Conservation (phyloP, 192 early-diverging fungal species). For the Spinellus fusiger region DNA sequence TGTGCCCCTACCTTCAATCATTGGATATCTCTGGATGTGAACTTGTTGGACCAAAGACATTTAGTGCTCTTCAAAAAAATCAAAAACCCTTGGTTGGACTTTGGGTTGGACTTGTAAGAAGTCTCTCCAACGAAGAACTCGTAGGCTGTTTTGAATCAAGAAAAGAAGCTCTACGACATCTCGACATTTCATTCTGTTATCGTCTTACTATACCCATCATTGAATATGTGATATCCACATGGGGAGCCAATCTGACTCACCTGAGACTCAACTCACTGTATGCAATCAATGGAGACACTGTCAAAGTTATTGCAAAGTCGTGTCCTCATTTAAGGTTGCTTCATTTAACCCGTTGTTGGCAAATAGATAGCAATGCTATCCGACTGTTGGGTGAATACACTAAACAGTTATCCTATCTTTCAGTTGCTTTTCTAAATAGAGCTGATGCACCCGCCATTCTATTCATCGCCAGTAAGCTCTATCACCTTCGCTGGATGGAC, state of each 20-base stretch:
- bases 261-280: slow-evolving; percentile 12
- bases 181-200: slow-evolving; percentile 9
- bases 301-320: neutral
- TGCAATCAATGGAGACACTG: neutral
- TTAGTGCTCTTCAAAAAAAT: neutral
- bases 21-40: slow-evolving; percentile 13
- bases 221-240: neutral
- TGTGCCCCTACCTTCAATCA: slow-evolving; percentile 5
- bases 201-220: neutral
- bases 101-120: slow-evolving; percentile 4
- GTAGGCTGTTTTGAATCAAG: neutral
- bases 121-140: neutral
- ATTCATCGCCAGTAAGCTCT: neutral
- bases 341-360: slow-evolving; percentile 12
- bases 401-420: slow-evolving; percentile 3
- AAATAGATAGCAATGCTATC: neutral
- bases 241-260: slow-evolving; percentile 12
- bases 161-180: neutral
- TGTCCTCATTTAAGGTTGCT: slow-evolving; percentile 7
- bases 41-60: neutral
- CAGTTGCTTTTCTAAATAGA: slow-evolving; percentile 7
- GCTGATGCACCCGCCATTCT: neutral
- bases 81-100: neutral
- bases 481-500: slow-evolving; percentile 2
- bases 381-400: neutral